phyloP scores from a whole-genome alignment of 164 flowering plant genomes.

The Magnolia sinica region DNA sequence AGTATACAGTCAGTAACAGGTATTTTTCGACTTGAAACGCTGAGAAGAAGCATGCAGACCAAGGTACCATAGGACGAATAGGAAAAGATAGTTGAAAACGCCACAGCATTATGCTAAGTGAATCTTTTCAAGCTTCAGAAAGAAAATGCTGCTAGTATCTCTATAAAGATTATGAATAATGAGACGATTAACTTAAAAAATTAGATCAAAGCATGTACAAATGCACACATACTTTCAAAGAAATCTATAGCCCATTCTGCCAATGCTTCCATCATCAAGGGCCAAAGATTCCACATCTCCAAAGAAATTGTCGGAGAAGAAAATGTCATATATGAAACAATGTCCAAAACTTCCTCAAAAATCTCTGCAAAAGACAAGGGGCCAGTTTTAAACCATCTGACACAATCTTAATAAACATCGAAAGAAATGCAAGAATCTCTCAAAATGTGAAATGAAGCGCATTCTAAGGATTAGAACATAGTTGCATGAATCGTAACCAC shows the following conservation, averaged over 20 bases:
- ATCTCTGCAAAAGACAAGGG: conserved; percentile 64
- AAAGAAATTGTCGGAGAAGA: conserved; percentile 84
- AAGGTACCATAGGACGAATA: not conserved
- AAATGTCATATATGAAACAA: conserved; percentile 94
- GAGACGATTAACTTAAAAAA: not conserved
- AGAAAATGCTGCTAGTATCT: not conserved
- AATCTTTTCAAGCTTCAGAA: not conserved
- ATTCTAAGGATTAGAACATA: no score
- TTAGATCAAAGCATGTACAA: not conserved
- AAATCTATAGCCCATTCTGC: conserved; percentile 95
- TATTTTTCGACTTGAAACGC: not conserved
- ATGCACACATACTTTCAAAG: conserved; percentile 70
- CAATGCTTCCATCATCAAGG: conserved; percentile 91
- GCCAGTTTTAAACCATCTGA: not conserved
- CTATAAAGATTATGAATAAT: not conserved
- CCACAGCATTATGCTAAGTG: not conserved
- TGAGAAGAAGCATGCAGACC: not conserved
- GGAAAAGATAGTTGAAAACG: not conserved
- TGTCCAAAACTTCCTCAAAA: conserved; percentile 94
- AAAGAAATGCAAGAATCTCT: no score
- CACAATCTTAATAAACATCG: not conserved
- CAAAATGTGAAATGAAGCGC: no score
- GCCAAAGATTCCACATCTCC: conserved; percentile 99
- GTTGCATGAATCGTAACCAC: no score
- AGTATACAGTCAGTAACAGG: no score